Evolutionary conservation across 108 stramenopile genomes (phyloP).

Genomic region (Stephanodiscus minutulus): DNA sequence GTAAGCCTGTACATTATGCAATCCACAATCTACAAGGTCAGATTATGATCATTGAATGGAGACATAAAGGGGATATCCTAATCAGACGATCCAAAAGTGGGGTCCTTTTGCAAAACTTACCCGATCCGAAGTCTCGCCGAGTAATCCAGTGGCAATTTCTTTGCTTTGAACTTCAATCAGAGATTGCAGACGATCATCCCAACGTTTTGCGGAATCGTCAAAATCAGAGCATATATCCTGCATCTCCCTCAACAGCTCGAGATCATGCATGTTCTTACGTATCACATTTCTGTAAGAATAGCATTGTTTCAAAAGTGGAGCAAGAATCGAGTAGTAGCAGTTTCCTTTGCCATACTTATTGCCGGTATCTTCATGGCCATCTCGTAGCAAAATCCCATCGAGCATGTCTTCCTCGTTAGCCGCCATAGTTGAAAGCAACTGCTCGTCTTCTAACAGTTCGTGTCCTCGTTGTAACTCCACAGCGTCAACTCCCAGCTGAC

Average conservation of each 20-base stretch:
- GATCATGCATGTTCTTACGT: not conserved
- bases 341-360: not conserved
- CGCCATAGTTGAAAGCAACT: slow-evolving; percentile 29
- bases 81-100: not conserved
- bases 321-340: not conserved
- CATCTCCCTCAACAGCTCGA: slow-evolving; percentile 3
- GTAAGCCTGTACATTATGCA: slow-evolving; percentile 21
- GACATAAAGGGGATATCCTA: not conserved
- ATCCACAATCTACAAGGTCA: not conserved
- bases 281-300: not conserved
- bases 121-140: slow-evolving; percentile 15
- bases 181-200: slow-evolving; percentile 12
- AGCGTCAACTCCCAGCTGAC: slow-evolving; percentile 32
- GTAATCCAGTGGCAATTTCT: slow-evolving; percentile 7
- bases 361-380: not conserved
- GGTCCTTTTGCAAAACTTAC: not conserved
- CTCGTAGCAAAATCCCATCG: slow-evolving; percentile 25
- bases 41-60: not conserved
- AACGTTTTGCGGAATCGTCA: not conserved
- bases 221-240: slow-evolving; percentile 18
- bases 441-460: slow-evolving; percentile 34
- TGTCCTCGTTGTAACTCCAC: slow-evolving; percentile 30
- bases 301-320: not conserved
- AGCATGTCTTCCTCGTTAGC: slow-evolving; percentile 45
- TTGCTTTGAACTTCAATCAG: not conserved